phyloP scores from a whole-genome alignment of 306 rosid genomes.

The Acacia crassicarpa region DNA sequence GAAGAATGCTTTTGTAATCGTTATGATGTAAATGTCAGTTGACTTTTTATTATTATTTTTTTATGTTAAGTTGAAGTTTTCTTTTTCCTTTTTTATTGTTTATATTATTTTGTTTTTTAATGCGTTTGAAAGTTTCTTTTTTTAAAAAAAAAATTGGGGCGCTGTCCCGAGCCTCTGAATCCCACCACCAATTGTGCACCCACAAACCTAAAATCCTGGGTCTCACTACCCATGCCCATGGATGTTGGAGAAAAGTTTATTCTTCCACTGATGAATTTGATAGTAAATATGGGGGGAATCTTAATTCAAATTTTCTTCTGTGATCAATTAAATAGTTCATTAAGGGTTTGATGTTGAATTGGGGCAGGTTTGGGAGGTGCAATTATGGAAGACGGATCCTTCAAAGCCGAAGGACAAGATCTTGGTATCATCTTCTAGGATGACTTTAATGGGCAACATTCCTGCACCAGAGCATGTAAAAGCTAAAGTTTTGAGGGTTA shows the following conservation, averaged over 20 bases:
- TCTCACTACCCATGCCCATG: too few relatives aligned
- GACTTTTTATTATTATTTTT: too few relatives aligned
- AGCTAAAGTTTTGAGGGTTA: conserved; percentile 29
- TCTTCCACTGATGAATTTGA: neutral
- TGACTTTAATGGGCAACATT: conserved; percentile 55
- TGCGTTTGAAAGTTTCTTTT: too few relatives aligned
- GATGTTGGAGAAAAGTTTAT: neutral
- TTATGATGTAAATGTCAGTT: too few relatives aligned
- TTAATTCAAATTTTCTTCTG: neutral
- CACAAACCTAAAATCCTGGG: too few relatives aligned
- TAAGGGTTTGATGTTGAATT: neutral
- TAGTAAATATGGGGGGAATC: neutral
- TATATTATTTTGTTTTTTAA: too few relatives aligned
- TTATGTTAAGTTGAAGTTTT: too few relatives aligned
- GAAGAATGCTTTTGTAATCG: too few relatives aligned
- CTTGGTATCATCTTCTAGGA: conserved; percentile 47
- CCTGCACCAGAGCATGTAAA: conserved; percentile 49
- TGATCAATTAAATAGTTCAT: neutral
- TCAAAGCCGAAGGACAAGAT: conserved; percentile 38
- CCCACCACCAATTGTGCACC: too few relatives aligned
- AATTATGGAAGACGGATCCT: conserved; percentile 48
- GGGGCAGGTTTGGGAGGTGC: conserved; percentile 50
- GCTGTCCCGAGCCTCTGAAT: too few relatives aligned
- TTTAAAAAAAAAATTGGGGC: too few relatives aligned
- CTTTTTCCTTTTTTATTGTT: too few relatives aligned